Conservation (phyloP, 371 early-diverging fungal species). For the Batkoa obscura region DNA sequence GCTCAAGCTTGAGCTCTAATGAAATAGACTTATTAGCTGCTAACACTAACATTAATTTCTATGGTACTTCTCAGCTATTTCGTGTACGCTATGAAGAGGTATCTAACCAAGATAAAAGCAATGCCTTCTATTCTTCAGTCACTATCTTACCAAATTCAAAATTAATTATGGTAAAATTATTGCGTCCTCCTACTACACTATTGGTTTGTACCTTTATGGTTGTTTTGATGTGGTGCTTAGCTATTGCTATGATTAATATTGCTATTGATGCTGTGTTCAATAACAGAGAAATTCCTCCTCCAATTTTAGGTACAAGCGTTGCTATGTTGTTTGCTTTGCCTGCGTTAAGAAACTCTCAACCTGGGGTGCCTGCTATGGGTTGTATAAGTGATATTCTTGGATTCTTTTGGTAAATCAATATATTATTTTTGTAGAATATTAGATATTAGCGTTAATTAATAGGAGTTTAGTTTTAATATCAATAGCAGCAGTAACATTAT, state of each 20-base stretch:
- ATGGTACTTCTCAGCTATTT: background rate
- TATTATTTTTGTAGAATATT: background rate
- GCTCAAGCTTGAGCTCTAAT: background rate
- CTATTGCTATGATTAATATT: constrained; percentile 14
- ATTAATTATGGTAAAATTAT: constrained; percentile 8
- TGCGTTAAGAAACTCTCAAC: constrained; percentile 19
- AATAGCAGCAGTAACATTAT: no score
- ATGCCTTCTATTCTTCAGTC: no score
- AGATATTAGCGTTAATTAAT: no score
- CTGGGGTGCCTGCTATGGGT: constrained; percentile 22
- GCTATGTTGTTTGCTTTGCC: constrained; percentile 16
- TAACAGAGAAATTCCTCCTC: constrained; percentile 11
- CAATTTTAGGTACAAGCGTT: constrained; percentile 15
- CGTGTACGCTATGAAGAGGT: background rate
- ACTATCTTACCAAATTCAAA: no score
- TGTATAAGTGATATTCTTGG: constrained; percentile 17
- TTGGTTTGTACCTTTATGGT: constrained; percentile 16
- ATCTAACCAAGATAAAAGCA: background rate
- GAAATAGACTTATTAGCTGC: background rate
- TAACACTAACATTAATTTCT: background rate
- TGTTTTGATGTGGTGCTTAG: constrained; percentile 22
- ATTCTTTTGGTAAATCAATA: constrained; percentile 13
- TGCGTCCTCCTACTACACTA: constrained; percentile 13
- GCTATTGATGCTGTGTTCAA: constrained; percentile 12
- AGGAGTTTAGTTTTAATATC: no score